These are phyloP conservation scores for Kalanchoe fedtschenkoi DNA, from an alignment of 164 flowering plant species.

Conservation along the genomic window DNA sequence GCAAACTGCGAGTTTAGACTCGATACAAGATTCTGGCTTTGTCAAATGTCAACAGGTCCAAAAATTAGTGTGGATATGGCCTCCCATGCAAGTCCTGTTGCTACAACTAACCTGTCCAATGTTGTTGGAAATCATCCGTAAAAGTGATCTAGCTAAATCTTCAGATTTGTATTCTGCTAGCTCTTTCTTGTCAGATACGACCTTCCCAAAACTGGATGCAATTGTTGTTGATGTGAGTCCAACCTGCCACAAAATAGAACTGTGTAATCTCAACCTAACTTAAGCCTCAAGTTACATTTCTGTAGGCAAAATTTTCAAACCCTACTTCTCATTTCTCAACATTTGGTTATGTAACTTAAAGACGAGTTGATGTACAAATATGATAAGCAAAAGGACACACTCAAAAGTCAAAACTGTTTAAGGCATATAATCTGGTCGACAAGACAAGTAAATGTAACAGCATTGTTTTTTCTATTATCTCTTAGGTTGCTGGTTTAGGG, in stretches of 20 bases:
- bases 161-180: slow-evolving; percentile 52
- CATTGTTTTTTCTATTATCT: neutral
- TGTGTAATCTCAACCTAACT: neutral
- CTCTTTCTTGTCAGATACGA: slow-evolving; percentile 41
- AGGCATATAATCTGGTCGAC: neutral
- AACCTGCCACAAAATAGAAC: slow-evolving; percentile 23
- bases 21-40: neutral
- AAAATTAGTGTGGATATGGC: neutral
- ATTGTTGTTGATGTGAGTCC: slow-evolving; percentile 56
- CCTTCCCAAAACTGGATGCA: slow-evolving; percentile 74
- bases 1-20: neutral
- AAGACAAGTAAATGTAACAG: neutral
- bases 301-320: neutral
- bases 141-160: slow-evolving; percentile 53
- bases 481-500: no score
- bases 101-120: slow-evolving; percentile 48
- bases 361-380: neutral
- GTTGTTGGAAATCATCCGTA: slow-evolving; percentile 60
- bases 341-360: neutral
- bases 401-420: neutral
- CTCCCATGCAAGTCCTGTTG: neutral
- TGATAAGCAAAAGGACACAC: neutral
- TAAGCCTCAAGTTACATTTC: neutral
- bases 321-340: neutral
- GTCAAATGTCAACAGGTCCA: neutral